Percentiles rank a stretch among this genome's conserved stretches.
phyloP scores from a whole-genome alignment of 169 alveolate genomes.

The Babesia microti region DNA sequence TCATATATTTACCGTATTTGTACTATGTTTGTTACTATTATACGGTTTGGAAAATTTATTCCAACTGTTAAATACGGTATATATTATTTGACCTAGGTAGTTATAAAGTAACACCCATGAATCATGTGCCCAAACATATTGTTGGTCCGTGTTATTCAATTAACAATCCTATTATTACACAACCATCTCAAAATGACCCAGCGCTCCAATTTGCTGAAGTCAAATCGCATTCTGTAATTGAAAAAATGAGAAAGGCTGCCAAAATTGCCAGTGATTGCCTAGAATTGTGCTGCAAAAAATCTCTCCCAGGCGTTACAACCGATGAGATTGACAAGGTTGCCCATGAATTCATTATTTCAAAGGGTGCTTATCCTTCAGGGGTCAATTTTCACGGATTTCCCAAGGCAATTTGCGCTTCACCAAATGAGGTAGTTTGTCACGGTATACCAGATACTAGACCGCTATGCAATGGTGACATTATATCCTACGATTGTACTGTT shows the following conservation, averaged over 20 bases:
- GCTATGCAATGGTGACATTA: slow-evolving; percentile 71
- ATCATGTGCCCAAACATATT: slow-evolving; percentile 48
- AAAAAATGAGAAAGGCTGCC: slow-evolving; percentile 52
- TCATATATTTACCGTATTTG: too few species aligned
- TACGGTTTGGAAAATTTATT: too few species aligned
- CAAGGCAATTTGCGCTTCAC: slow-evolving; percentile 81
- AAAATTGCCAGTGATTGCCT: slow-evolving; percentile 54
- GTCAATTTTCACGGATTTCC: slow-evolving; percentile 85
- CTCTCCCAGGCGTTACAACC: slow-evolving; percentile 64
- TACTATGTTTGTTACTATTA: too few species aligned
- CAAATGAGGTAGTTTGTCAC: slow-evolving; percentile 84
- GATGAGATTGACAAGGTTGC: slow-evolving; percentile 77
- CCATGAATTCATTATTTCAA: slow-evolving; percentile 67
- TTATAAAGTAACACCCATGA: slow-evolving; percentile 36
- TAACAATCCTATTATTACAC: slow-evolving; percentile 7
- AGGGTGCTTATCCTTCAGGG: slow-evolving; percentile 87
- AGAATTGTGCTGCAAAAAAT: slow-evolving; percentile 22
- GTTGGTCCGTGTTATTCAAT: slow-evolving; percentile 46
- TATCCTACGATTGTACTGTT: slow-evolving; percentile 80
- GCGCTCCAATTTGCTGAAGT: slow-evolving; percentile 43
- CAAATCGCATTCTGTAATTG: slow-evolving; percentile 33
- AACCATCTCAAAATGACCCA: slow-evolving; percentile 16
- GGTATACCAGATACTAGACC: slow-evolving; percentile 84
- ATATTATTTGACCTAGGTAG: slow-evolving; percentile 28
- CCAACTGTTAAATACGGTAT: too few species aligned